These are phyloP conservation scores for Fragilaria crotonensis DNA, from an alignment of 108 stramenopile genomes.

Conservation along the genomic window DNA sequence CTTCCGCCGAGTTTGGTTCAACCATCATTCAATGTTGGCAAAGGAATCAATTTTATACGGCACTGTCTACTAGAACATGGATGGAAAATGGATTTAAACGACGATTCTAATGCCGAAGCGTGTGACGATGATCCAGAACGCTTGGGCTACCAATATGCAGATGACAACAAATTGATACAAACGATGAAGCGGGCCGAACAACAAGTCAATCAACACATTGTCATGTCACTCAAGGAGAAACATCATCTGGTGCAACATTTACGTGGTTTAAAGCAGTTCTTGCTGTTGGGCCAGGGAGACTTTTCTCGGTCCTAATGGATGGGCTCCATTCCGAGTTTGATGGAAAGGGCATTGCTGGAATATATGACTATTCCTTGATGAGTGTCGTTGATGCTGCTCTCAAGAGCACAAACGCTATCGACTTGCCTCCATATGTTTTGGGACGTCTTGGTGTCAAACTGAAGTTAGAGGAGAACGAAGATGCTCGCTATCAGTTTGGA, in stretches of 20 bases:
- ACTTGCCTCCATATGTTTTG: slow-evolving; percentile 61
- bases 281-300: slow-evolving; percentile 96
- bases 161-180: not conserved
- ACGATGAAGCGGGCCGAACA: slow-evolving; percentile 43
- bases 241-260: slow-evolving; percentile 84
- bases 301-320: slow-evolving; percentile 89
- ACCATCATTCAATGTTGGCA: slow-evolving; percentile 80
- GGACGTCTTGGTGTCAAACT: slow-evolving; percentile 71
- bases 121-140: too few species aligned
- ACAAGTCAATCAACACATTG: slow-evolving; percentile 66
- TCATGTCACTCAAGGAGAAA: slow-evolving; percentile 52
- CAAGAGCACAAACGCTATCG: slow-evolving; percentile 80
- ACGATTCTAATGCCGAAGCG: too few species aligned
- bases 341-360: slow-evolving; percentile 35
- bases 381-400: slow-evolving; percentile 77
- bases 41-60: slow-evolving; percentile 94
- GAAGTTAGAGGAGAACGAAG: slow-evolving; percentile 36
- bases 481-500: slow-evolving; percentile 38
- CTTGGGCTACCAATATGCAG: slow-evolving; percentile 18
- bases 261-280: slow-evolving; percentile 87
- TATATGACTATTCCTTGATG: slow-evolving; percentile 76
- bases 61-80: slow-evolving; percentile 61
- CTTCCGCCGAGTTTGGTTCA: slow-evolving; percentile 54
- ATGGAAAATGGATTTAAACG: slow-evolving; percentile 46
- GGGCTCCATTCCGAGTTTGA: slow-evolving; percentile 65